These are phyloP conservation scores for Ophiostoma sp. DNA, from an alignment of 2,329 filamentous ascomycete genomes.

Conservation along the genomic window DNA sequence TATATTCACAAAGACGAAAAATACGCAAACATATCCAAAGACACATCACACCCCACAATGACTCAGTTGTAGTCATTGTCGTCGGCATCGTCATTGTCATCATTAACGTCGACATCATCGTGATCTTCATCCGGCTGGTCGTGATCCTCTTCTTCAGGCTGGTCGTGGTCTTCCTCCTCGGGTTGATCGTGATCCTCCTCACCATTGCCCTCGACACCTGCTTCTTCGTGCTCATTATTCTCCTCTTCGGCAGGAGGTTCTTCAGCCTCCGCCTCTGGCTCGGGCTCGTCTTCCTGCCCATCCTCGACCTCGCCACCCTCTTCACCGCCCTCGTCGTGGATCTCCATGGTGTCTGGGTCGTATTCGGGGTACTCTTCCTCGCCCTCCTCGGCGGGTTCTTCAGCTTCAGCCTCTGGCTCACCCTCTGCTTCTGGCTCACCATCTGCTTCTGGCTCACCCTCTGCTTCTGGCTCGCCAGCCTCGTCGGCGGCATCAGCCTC, in stretches of 20 bases:
- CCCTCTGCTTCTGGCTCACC: not conserved
- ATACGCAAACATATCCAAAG: not conserved
- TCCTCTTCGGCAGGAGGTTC: not conserved
- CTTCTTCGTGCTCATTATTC: no score
- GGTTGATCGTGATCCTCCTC: not conserved
- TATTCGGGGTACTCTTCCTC: not conserved
- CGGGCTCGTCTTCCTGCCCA: not conserved
- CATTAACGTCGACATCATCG: not conserved
- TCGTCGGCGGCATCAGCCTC: not conserved
- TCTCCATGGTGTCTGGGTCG: conserved; percentile 12
- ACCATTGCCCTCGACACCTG: not conserved
- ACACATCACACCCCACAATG: not conserved
- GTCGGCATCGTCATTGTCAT: not conserved
- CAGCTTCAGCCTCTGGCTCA: not conserved
- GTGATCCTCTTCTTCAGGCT: not conserved
- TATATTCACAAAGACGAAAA: not conserved
- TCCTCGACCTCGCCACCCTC: not conserved
- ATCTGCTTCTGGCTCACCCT: not conserved
- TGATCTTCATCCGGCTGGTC: not conserved
- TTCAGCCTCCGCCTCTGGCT: not conserved
- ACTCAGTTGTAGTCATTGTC: not conserved
- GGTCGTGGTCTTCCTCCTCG: no score
- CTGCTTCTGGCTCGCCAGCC: not conserved
- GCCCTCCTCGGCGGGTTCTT: not conserved
- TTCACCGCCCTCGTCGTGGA: not conserved